phyloP scores from a whole-genome alignment of 306 rosid genomes.

The Trichosanthes truncata region DNA sequence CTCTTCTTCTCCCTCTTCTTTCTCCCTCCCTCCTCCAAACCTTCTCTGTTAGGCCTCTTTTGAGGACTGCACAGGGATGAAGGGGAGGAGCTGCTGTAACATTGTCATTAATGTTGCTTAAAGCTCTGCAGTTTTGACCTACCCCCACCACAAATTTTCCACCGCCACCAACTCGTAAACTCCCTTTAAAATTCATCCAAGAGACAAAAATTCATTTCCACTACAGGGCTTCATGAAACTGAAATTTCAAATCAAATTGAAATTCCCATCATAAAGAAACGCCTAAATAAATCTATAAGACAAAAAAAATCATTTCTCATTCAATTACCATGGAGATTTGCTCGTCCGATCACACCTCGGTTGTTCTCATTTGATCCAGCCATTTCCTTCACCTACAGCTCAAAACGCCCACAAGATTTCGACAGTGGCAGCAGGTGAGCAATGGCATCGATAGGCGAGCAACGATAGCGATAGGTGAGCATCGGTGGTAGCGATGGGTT shows the following conservation, averaged over 20 bases:
- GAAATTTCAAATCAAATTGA: background rate
- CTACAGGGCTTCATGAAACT: background rate
- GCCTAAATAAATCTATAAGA: background rate
- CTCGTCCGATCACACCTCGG: constrained; percentile 21
- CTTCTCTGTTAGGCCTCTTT: constrained; percentile 26
- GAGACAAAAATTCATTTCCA: background rate
- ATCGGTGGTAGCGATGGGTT: too few species aligned
- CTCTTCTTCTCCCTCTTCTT: too few species aligned
- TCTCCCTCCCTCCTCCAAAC: too few species aligned
- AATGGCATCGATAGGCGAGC: too few species aligned
- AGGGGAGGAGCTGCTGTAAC: constrained; percentile 18
- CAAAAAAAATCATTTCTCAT: background rate
- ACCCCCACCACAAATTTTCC: constrained; percentile 19
- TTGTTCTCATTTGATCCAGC: constrained; percentile 38
- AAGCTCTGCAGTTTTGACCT: constrained; percentile 34
- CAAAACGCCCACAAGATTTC: background rate
- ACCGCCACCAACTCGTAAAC: constrained; percentile 12
- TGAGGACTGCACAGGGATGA: constrained; percentile 25
- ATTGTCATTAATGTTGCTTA: constrained; percentile 26
- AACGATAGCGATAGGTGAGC: too few species aligned
- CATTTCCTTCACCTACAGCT: constrained; percentile 15
- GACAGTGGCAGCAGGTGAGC: too few species aligned
- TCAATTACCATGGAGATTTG: too few species aligned
- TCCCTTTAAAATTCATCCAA: constrained; percentile 11
- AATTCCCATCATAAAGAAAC: background rate